phyloP scores from a whole-genome alignment of 139 green algal species.

The Edaphochlamys debaryana region DNA sequence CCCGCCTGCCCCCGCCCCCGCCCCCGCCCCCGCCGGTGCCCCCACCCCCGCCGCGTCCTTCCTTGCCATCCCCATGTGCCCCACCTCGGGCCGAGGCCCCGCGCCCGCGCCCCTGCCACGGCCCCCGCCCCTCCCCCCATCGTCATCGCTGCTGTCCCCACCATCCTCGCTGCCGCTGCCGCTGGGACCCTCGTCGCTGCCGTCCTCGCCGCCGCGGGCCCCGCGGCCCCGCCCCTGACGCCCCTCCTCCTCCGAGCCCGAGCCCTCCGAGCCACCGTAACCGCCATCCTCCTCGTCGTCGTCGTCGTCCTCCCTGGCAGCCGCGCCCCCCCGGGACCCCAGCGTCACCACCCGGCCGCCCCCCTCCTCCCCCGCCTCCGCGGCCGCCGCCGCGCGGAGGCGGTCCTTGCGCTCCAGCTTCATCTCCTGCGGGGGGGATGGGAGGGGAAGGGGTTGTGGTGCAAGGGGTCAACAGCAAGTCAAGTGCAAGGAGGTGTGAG shows the following conservation, averaged over 20 bases:
- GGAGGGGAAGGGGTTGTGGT: too few species aligned
- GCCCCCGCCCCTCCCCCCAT: background rate
- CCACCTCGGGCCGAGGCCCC: constrained; percentile 21
- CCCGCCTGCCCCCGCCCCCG: background rate
- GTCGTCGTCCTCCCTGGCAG: constrained; percentile 15
- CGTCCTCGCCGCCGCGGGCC: background rate
- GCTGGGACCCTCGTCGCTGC: background rate
- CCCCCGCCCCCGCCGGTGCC: background rate
- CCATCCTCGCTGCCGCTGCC: background rate
- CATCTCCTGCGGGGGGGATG: constrained; percentile 39
- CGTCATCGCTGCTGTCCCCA: constrained; percentile 22
- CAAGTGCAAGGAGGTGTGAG: too few species aligned
- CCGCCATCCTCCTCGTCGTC: constrained; percentile 34
- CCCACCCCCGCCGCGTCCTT: background rate
- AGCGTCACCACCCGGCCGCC: background rate
- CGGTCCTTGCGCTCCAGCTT: constrained; percentile 52
- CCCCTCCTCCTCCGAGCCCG: background rate
- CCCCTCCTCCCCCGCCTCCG: constrained; percentile 5
- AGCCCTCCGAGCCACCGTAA: constrained; percentile 6
- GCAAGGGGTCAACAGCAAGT: too few species aligned
- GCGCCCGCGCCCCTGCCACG: background rate
- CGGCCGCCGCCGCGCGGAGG: background rate
- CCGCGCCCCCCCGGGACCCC: background rate
- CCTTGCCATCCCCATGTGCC: constrained; percentile 62
- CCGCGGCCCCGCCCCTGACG: background rate